Evolutionary conservation across 768 basidiomycete species (phyloP).

Genomic region (Pisolithus orientalis): DNA sequence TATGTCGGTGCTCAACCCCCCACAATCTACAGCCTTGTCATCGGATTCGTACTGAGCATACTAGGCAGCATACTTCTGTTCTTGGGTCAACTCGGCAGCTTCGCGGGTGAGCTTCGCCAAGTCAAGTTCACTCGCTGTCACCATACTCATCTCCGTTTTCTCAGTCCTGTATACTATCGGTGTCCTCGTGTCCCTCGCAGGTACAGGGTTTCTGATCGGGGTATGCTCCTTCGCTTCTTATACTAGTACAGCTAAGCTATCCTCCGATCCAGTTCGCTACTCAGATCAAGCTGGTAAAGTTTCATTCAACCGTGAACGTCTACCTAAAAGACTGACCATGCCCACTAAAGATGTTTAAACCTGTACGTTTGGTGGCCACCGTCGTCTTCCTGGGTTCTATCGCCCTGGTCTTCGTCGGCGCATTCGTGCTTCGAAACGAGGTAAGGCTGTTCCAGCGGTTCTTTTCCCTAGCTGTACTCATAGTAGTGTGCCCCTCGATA

Average conservation of each 20-base stretch:
- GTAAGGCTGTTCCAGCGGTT: constrained; percentile 38
- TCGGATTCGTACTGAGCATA: constrained; percentile 76
- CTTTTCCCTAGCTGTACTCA: no score
- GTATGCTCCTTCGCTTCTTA: constrained; percentile 40
- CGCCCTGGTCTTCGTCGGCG: constrained; percentile 76
- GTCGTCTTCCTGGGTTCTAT: constrained; percentile 75
- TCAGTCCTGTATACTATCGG: constrained; percentile 80
- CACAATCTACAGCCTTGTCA: constrained; percentile 45
- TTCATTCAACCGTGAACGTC: neutral
- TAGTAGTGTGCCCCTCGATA: constrained; percentile 17
- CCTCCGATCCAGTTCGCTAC: constrained; percentile 51
- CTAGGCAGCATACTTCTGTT: constrained; percentile 76
- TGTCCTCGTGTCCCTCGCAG: constrained; percentile 73
- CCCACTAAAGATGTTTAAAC: constrained; percentile 81
- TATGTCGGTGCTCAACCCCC: neutral
- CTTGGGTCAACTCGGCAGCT: constrained; percentile 58
- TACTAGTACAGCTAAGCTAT: constrained; percentile 1
- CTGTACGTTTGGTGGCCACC: constrained; percentile 78
- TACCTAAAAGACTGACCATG: neutral
- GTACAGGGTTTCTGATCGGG: constrained; percentile 88
- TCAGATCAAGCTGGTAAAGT: constrained; percentile 71
- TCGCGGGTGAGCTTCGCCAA: constrained; percentile 57
- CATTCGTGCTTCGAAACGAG: constrained; percentile 68
- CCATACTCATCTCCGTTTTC: constrained; percentile 4
- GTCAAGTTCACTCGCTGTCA: neutral